These are phyloP conservation scores for Aspergillus proliferans DNA, from an alignment of 2,329 filamentous ascomycete genomes.

Conservation along the genomic window DNA sequence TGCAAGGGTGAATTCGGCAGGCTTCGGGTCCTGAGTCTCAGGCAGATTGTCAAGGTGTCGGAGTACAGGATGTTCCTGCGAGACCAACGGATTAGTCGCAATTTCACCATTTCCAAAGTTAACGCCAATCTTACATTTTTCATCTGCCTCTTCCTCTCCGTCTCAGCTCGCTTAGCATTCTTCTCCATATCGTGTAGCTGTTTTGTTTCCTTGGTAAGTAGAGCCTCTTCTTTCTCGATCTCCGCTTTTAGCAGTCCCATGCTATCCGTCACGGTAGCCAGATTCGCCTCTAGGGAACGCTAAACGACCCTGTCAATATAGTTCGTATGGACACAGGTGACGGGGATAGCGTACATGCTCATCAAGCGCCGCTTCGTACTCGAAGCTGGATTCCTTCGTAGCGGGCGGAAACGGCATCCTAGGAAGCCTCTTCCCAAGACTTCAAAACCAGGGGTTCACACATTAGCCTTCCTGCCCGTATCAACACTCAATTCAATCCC, in stretches of 20 bases:
- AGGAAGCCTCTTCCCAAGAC: constrained; percentile 36
- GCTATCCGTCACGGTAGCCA: constrained; percentile 36
- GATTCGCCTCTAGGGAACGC: constrained; percentile 32
- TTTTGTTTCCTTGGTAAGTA: constrained; percentile 35
- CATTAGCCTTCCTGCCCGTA: not conserved
- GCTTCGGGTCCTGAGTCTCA: constrained; percentile 6
- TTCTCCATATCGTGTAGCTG: constrained; percentile 38
- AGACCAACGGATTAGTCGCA: constrained; percentile 10
- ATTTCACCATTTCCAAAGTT: not conserved
- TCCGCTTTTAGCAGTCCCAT: constrained; percentile 36
- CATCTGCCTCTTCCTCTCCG: constrained; percentile 34
- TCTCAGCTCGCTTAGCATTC: constrained; percentile 36
- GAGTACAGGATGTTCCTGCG: constrained; percentile 37
- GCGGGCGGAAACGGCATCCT: constrained; percentile 42
- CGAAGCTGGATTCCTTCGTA: constrained; percentile 37
- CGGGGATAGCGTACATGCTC: constrained; percentile 31
- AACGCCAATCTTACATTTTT: constrained; percentile 30
- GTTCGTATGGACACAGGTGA: not conserved
- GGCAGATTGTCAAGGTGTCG: constrained; percentile 26
- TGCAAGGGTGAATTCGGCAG: constrained; percentile 23
- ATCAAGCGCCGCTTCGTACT: constrained; percentile 38
- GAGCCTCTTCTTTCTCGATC: constrained; percentile 37
- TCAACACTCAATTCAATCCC: not conserved
- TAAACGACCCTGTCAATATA: constrained; percentile 14
- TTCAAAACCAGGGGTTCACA: constrained; percentile 8